Evolutionary conservation across 345 rosid species (phyloP).

Genomic region (Pistacia vera): DNA sequence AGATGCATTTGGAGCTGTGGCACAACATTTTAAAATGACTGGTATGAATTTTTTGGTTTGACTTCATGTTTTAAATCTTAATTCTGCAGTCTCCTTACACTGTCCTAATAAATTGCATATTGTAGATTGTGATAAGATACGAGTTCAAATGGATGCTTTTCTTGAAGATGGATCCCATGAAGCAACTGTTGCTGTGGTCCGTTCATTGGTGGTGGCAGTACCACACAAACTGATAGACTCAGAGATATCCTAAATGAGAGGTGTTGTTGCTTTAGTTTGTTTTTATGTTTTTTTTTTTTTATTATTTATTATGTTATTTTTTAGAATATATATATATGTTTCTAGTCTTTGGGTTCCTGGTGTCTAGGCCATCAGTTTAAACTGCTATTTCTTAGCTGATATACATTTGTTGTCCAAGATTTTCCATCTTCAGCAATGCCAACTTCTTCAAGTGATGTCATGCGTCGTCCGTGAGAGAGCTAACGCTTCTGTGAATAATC

Average conservation of each 20-base stretch:
- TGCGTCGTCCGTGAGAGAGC: constrained; percentile 82
- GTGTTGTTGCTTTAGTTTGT: too few relatives aligned
- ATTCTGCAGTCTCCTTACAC: neutral
- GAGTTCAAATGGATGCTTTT: constrained; percentile 99
- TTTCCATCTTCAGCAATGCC: constrained; percentile 70
- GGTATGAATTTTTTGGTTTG: constrained; percentile 39
- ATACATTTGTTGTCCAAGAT: constrained; percentile 87
- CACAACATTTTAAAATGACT: constrained; percentile 89
- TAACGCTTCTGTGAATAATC: constrained; percentile 84
- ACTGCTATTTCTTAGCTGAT: constrained; percentile 44
- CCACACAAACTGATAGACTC: too few relatives aligned
- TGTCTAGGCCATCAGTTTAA: neutral
- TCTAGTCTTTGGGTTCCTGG: neutral
- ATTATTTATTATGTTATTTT: too few relatives aligned
- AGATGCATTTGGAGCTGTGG: constrained; percentile 96
- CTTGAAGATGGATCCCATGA: constrained; percentile 99
- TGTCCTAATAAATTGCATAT: constrained; percentile 21
- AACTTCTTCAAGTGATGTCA: constrained; percentile 59
- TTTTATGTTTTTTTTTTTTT: too few relatives aligned
- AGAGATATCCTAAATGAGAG: too few relatives aligned
- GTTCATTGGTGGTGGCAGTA: constrained; percentile 80
- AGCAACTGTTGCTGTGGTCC: constrained; percentile 89
- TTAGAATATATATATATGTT: too few relatives aligned
- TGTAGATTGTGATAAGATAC: constrained; percentile 97
- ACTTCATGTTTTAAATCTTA: constrained; percentile 10